phyloP scores from a whole-genome alignment of 805 yeast genomes.

The Myxozyma sirexii region DNA sequence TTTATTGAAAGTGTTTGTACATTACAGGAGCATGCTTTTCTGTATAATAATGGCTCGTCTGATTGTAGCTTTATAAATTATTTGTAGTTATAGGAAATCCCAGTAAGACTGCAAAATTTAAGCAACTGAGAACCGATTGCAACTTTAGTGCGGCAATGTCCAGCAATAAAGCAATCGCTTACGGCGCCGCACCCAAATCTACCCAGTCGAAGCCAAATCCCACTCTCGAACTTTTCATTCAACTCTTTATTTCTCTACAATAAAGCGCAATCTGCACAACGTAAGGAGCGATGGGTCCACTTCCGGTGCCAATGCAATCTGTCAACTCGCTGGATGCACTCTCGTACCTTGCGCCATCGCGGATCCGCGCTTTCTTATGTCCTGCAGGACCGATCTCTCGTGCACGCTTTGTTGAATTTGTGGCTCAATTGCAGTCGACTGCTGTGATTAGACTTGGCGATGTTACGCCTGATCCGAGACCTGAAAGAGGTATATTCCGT shows the following conservation, averaged over 20 bases:
- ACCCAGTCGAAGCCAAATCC: not conserved
- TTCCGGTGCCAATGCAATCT: slow-evolving; percentile 4
- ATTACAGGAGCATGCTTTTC: too few relatives aligned
- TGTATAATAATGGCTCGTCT: too few relatives aligned
- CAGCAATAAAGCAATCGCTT: too few relatives aligned
- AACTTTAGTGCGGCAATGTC: too few relatives aligned
- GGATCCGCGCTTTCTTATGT: slow-evolving; percentile 33
- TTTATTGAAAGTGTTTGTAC: too few relatives aligned
- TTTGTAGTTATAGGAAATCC: too few relatives aligned
- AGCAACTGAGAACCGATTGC: too few relatives aligned
- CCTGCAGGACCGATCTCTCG: slow-evolving; percentile 35
- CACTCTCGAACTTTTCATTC: too few relatives aligned
- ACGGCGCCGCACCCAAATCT: not conserved
- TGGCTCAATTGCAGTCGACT: slow-evolving; percentile 50
- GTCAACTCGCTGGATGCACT: slow-evolving; percentile 24
- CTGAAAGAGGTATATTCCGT: slow-evolving; percentile 40
- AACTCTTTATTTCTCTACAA: too few relatives aligned
- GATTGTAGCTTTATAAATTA: too few relatives aligned
- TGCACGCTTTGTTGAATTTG: slow-evolving; percentile 41
- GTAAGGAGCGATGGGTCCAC: slow-evolving; percentile 1
- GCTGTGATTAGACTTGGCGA: slow-evolving; percentile 74
- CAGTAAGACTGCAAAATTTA: too few relatives aligned
- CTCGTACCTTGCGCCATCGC: slow-evolving; percentile 33
- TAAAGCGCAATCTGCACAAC: too few relatives aligned
- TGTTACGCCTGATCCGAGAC: slow-evolving; percentile 63